These are phyloP conservation scores for Lipomyces yamanashiensis DNA, from an alignment of 805 yeast genomes.

Conservation along the genomic window DNA sequence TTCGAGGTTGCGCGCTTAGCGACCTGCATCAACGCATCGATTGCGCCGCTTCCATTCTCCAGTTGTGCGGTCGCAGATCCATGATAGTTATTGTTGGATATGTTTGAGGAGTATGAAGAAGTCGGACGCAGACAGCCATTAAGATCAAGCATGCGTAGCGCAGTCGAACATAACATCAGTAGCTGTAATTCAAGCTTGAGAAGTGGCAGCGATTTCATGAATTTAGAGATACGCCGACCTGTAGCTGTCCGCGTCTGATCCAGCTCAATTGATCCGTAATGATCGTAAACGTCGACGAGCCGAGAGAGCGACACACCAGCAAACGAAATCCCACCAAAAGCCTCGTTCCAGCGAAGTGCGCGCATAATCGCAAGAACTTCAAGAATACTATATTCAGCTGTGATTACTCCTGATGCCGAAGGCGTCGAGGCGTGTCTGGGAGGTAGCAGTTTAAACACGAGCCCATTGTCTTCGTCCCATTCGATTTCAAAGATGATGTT, in stretches of 20 bases:
- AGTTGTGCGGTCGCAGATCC: not conserved
- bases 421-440: slow-evolving; percentile 6
- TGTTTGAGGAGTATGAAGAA: not conserved
- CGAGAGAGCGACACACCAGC: slow-evolving; percentile 30
- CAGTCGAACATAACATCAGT: slow-evolving; percentile 34
- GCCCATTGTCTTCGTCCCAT: slow-evolving; percentile 33
- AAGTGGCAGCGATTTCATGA: slow-evolving; percentile 27
- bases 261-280: slow-evolving; percentile 32
- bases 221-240: slow-evolving; percentile 33
- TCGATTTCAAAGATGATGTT: slow-evolving; percentile 27
- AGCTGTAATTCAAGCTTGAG: slow-evolving; percentile 34
- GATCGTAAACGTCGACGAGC: slow-evolving; percentile 31
- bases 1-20: slow-evolving; percentile 32
- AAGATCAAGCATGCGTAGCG: slow-evolving; percentile 34
- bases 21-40: slow-evolving; percentile 35
- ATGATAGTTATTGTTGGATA: no score
- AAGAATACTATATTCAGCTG: slow-evolving; percentile 24
- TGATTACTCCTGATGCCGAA: not conserved
- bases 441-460: slow-evolving; percentile 33
- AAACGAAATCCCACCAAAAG: slow-evolving; percentile 37
- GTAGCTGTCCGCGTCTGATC: slow-evolving; percentile 34
- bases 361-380: slow-evolving; percentile 38
- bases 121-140: slow-evolving; percentile 24
- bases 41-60: slow-evolving; percentile 30
- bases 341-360: slow-evolving; percentile 38